These are phyloP conservation scores for Paramecium sonneborni DNA, from an alignment of 73 alveolate genomes.

Conservation along the genomic window DNA sequence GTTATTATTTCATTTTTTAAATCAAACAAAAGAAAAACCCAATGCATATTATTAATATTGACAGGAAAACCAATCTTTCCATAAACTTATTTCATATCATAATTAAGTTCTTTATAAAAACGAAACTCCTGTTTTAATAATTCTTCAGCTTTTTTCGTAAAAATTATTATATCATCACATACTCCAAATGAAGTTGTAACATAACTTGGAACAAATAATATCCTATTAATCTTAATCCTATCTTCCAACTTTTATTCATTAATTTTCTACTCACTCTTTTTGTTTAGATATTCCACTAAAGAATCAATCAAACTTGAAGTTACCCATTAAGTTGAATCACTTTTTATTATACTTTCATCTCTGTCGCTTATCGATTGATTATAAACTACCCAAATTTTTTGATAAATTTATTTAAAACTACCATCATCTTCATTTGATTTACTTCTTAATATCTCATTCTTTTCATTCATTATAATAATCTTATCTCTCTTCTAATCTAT, in stretches of 20 bases:
- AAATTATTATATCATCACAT: not conserved
- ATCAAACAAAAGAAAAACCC: not conserved
- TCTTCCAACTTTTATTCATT: not conserved
- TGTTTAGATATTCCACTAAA: not conserved
- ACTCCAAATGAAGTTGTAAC: not conserved
- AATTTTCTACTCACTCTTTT: not conserved
- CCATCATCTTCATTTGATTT: not conserved
- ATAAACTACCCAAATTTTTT: not conserved
- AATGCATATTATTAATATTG: not conserved
- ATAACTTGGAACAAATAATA: not conserved
- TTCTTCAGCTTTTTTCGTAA: not conserved
- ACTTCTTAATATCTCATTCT: no score
- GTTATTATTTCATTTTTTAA: no score
- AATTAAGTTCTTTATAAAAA: not conserved
- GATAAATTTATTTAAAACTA: no score
- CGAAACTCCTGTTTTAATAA: not conserved
- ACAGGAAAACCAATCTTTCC: not conserved
- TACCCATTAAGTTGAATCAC: not conserved
- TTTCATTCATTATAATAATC: not conserved
- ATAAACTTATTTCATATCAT: not conserved
- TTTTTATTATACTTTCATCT: not conserved
- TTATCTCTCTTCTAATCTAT: no score
- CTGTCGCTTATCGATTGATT: no score
- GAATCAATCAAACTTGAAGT: not conserved
- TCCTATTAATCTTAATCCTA: not conserved